Base-by-base conservation (phyloP, 1,139 yeast species). In the Taphrina sp. region DNA sequence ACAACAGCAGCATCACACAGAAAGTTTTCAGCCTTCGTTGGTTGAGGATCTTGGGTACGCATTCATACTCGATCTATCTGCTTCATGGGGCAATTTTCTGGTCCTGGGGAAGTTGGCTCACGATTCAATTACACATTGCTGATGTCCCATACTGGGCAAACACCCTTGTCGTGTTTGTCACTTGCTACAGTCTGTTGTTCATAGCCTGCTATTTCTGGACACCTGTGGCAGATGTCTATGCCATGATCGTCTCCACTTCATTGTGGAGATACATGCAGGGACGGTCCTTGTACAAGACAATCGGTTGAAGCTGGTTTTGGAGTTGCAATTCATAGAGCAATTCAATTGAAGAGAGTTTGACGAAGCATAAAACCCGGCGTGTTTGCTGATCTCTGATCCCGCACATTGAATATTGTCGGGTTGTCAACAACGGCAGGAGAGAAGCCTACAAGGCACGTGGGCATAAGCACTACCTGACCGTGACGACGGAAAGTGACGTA, bases 11-110 rank as follows among this genome's bases (percentile, higher is more conserved):
- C 5, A 3, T 37, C 17, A 20, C 42, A 3, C 42, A 37, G 14
- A 3, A 22, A 14, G 4, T 37, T 17, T 37, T 37, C 28, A 37
- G 42, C 14, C 28, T 37, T 10, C 20, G 23, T 8, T 37, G 42
- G 42, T 29, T 37, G 28, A 26, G 42, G 4, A n/a, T 37, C 42
- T n/a, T 37, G 5, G 42, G 42, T 12, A 17, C 23, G 4, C 42
- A 37, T n/a, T 37, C 42, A 8, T 37, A 37, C 42, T 37, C 42
- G 8, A 37, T 37, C 42, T 37, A 37, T n/a, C 42, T 37, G 5
- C 42, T 37, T 3, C 42, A 37, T 29, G 42, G 42, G 5, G 42
- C 42, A 37, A 29, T 37, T 4, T 37, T 37, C 28, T 37, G 42
- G 42, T 20, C 28, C 14, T 37, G 42, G 42, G 42, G 42, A 20